Conservation (phyloP, 1,284 basidiomycete genomes). For the Pascua sp. region DNA sequence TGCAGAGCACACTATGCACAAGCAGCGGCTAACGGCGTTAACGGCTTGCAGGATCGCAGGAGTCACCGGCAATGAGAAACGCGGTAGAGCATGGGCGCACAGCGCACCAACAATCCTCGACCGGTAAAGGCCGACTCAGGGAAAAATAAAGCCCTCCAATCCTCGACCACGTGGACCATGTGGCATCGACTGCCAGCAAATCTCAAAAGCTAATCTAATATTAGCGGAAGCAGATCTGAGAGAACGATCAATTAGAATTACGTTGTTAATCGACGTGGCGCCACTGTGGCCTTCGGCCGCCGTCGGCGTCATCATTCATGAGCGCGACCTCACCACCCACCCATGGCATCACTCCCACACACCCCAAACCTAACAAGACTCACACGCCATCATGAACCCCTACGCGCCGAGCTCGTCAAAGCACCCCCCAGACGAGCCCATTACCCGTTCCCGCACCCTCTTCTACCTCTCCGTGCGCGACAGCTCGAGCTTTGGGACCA, state of each 20-base stretch:
- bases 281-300: no score
- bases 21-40: no score
- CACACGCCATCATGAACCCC: constrained; percentile 4
- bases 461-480: constrained; percentile 94
- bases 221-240: no score
- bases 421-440: constrained; percentile 6
- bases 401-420: constrained; percentile 3
- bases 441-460: constrained; percentile 81
- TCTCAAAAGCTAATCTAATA: no score
- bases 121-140: background rate
- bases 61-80: background rate
- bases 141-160: background rate
- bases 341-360: no score
- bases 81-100: background rate
- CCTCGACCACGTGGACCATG: background rate
- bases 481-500: constrained; percentile 57
- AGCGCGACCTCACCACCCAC: no score
- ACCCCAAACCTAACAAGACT: background rate
- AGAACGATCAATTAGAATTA: no score
- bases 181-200: no score
- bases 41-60: no score
- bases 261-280: no score
- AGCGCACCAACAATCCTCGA: background rate
- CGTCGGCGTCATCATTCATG: no score
- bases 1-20: no score